These are phyloP conservation scores for Exophiala calicioides DNA, from an alignment of 2,329 filamentous ascomycete genomes.

Conservation along the genomic window DNA sequence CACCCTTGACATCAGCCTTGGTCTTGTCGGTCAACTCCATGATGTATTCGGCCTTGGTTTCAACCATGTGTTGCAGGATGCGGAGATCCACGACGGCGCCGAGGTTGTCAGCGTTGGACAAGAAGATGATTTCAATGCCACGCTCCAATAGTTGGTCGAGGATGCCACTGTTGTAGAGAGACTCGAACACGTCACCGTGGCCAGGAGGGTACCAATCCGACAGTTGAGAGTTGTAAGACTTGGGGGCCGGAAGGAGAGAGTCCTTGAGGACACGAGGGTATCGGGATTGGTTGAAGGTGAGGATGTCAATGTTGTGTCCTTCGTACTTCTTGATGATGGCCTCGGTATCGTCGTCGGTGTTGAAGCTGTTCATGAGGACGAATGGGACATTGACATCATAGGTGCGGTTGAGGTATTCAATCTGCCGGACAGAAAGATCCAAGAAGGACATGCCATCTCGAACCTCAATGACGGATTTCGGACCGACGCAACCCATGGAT, in stretches of 20 bases:
- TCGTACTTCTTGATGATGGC: conserved; percentile 99
- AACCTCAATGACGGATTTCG: conserved; percentile 99
- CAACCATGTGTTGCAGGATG: conserved; percentile 99
- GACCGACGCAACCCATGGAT: conserved; percentile 98
- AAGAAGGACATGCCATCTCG: conserved; percentile 99
- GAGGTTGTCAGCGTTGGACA: conserved; percentile 98
- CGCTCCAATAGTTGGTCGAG: conserved; percentile 94
- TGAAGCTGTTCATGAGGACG: conserved; percentile 99
- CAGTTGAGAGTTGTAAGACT: conserved; percentile 81
- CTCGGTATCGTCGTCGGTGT: conserved; percentile 96
- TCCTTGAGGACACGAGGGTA: conserved; percentile 99
- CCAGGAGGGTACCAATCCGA: conserved; percentile 98
- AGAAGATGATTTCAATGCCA: conserved; percentile 96
- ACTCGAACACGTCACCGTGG: conserved; percentile 99
- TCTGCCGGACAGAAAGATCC: conserved; percentile 96
- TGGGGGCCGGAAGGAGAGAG: conserved; percentile 92
- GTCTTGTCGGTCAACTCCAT: conserved; percentile 99
- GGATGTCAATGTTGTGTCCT: conserved; percentile 98
- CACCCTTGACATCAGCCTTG: conserved; percentile 99
- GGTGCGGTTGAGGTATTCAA: conserved; percentile 98
- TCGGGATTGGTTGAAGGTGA: conserved; percentile 99
- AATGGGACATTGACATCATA: conserved; percentile 97
- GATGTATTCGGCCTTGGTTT: conserved; percentile 96
- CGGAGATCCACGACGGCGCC: conserved; percentile 96
- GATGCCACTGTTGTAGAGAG: conserved; percentile 97